Evolutionary conservation across 257 asterid species (phyloP), one percentile per base, ranked within the genome.

Genomic region (Cordia subcordata): DNA sequence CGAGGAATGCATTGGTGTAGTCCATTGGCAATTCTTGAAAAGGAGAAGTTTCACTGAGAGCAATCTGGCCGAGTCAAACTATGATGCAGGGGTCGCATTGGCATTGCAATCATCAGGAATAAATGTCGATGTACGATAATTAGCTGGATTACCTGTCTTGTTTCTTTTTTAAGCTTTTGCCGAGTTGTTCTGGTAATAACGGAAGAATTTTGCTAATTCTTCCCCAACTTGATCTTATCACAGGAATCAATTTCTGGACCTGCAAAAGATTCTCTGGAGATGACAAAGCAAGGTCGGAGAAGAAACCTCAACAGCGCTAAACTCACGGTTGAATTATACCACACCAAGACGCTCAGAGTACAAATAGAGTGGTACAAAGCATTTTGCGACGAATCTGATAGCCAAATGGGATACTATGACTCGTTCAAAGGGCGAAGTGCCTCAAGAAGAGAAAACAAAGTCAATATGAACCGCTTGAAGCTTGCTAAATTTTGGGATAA

Each of bases 341-440:
- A 80, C 71, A 74, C 80, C 62, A 83, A 71, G 33, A 86, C 93
- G 9, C 82, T 82, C 5, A 62, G 93, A 65, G 94, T 92, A 42
- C 90, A 90, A 57, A 78, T 90, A 52, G 95, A 87, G 75, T 87
- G 96, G 95, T 90, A 78, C 49, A 83, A 90, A 65, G 70, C 60
- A 23, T 79, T 65, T 2, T 90, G 95, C n/a, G 95, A 90, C 9
- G 58, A 66, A 19, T 88, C 89, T 10, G 87, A 76, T 55, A 90
- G 85, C 59, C 83, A 79, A 56, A 50, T 85, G 71, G 97, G 97
- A 13, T 90, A 90, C 78, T 87, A 90, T 37, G 97, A 90, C 49
- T 71, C 90, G 10, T 90, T 87, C 77, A 90, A 85, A 85, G 69
- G 11, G 37, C 72, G 96, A 64, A 68, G 69, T 53, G 78, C 95